These are phyloP conservation scores for Zoysia pacifica DNA, from an alignment of 176 grass and related monocot genomes.

Conservation along the genomic window DNA sequence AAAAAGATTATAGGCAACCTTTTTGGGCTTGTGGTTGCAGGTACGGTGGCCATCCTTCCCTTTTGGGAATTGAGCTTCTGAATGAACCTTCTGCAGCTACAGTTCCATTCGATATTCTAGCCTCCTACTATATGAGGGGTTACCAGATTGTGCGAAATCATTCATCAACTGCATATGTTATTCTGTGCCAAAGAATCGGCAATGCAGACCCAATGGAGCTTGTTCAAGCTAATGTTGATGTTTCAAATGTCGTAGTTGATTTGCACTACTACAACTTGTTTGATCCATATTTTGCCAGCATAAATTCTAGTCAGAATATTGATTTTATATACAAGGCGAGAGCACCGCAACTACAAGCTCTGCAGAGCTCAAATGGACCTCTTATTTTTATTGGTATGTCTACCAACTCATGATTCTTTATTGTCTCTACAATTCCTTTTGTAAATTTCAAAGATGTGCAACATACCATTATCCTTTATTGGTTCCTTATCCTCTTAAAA, in stretches of 20 bases:
- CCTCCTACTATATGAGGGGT: constrained; percentile 62
- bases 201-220: constrained; percentile 70
- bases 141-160: constrained; percentile 78
- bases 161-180: constrained; percentile 74
- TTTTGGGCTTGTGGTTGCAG: constrained; percentile 41
- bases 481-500: background rate
- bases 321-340: constrained; percentile 62
- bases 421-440: background rate
- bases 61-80: constrained; percentile 79
- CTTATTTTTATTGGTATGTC: constrained; percentile 68
- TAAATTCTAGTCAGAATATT: constrained; percentile 63
- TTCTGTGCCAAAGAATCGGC: constrained; percentile 75
- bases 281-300: constrained; percentile 55
- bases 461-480: background rate
- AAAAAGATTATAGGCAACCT: background rate
- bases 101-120: constrained; percentile 57
- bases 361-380: constrained; percentile 58
- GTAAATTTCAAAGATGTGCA: background rate
- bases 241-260: constrained; percentile 71
- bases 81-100: constrained; percentile 73
- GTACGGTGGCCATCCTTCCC: constrained; percentile 61
- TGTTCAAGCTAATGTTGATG: constrained; percentile 62
- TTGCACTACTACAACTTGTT: constrained; percentile 84
- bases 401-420: background rate
- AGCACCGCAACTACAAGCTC: constrained; percentile 53